Evolutionary conservation across 2,329 filamentous ascomycete species (phyloP), one percentile per base, ranked within the genome.

Genomic region (Tolypocladium sp.): DNA sequence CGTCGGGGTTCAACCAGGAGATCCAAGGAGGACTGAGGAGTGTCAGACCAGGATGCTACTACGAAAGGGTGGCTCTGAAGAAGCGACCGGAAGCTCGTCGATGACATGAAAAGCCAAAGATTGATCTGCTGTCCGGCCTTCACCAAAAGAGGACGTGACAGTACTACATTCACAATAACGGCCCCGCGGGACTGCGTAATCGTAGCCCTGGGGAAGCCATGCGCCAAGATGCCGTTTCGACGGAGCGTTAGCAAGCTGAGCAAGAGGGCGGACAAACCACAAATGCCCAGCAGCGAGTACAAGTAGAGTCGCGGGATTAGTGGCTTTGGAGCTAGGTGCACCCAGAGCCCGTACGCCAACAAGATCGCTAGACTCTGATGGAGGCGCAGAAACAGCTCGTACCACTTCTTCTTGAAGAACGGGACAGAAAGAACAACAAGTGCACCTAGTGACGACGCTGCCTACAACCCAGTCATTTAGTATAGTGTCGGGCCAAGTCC

Each of bases 281-380:
- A 38, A 33, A 51, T n/a, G 33, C 56, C 44, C 13, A 46, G 25
- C 3, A 58, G 46, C 12, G 35, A 27, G n/a, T 60, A 59, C 13
- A 60, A 60, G 37, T 33, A 33, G 30, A 33, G 30, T 33, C 44
- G 53, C 7, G 57, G 44, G 22, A 59, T 49, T 4, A 27, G 30
- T n/a, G 30, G 22, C 49, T 55, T 13, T 4, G 25, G 17, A 55
- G 57, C 42, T 10, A 59, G 25, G 38, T 60, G 46, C 33, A 56
- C 52, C 59, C 27, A 60, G n/a, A 60, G 55, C 38, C 57, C 27
- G 33, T 60, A 60, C 6, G 58, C 57, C 30, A 54, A 54, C 15
- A 60, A 40, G 53, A 60, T 42, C 40, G 30, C 57, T 10, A 60
- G 53, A 46, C 59, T 30, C 54, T 59, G n/a, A 33, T 60, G 33